phyloP scores from a whole-genome alignment of 2,329 filamentous ascomycete species.

The Dactylonectria macrodidyma region DNA sequence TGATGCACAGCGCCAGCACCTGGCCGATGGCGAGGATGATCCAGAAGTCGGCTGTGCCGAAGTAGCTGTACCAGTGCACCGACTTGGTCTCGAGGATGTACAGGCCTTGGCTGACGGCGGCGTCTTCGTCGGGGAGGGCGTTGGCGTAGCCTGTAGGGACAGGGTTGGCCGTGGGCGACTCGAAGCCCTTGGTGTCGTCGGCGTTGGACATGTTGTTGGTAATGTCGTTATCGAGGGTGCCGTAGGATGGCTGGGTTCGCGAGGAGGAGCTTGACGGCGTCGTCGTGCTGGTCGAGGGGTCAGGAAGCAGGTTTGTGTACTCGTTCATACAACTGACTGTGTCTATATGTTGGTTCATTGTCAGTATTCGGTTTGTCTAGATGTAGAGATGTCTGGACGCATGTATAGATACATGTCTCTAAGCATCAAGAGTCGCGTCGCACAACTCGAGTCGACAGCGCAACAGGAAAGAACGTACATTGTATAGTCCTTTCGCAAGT shows the following conservation, averaged over 20 bases:
- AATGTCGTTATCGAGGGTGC: conserved; percentile 11
- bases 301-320: conserved; percentile 30
- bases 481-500: conserved; percentile 22
- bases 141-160: conserved; percentile 24
- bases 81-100: conserved; percentile 68
- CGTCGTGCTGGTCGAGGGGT: conserved; percentile 3
- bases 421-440: background rate
- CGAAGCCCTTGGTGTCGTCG: conserved; percentile 45
- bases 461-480: conserved; percentile 27
- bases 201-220: conserved; percentile 9
- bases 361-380: background rate
- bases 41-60: conserved; percentile 91
- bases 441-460: background rate
- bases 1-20: conserved; percentile 90
- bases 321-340: conserved; percentile 32
- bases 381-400: background rate
- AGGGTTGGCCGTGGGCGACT: conserved; percentile 34
- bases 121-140: conserved; percentile 42
- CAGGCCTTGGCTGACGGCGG: conserved; percentile 65
- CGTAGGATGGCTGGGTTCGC: conserved; percentile 23
- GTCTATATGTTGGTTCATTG: conserved; percentile 5
- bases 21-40: conserved; percentile 86
- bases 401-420: too few relatives aligned
- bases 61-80: conserved; percentile 78
- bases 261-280: conserved; percentile 21